Percentiles rank a stretch among this genome's conserved stretches.
Conservation (phyloP, 129 eudicot genomes). For the Artemisia tridentata region DNA sequence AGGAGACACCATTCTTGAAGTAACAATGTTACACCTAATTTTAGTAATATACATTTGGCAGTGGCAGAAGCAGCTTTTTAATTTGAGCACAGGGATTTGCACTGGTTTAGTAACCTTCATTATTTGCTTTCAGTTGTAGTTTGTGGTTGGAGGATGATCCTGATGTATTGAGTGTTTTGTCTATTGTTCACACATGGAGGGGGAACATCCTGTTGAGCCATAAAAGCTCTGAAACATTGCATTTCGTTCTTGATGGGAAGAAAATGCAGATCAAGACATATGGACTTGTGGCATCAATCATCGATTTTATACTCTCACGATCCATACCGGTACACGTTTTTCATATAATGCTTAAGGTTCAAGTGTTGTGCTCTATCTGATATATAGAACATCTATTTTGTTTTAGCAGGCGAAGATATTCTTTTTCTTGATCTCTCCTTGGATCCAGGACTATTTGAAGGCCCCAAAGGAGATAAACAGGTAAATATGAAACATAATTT, state of each 20-base stretch:
- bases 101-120: slow-evolving; percentile 60
- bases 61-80: slow-evolving; percentile 95
- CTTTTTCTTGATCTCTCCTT: slow-evolving; percentile 78
- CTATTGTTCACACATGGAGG: slow-evolving; percentile 37
- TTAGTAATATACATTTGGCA: slow-evolving; percentile 39
- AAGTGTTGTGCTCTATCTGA: slow-evolving; percentile 3
- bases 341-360: neutral
- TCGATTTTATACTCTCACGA: slow-evolving; percentile 93
- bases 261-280: slow-evolving; percentile 50
- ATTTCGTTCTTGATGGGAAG: slow-evolving; percentile 68
- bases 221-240: slow-evolving; percentile 53
- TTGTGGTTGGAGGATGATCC: neutral
- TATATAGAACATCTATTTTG: neutral
- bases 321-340: slow-evolving; percentile 66
- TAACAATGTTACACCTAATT: too few species aligned
- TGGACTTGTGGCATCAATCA: slow-evolving; percentile 73
- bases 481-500: slow-evolving; percentile 33
- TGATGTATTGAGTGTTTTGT: slow-evolving; percentile 8
- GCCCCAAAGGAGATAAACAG: slow-evolving; percentile 91
- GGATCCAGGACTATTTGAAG: slow-evolving; percentile 87
- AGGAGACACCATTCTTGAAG: too few species aligned
- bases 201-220: slow-evolving; percentile 84
- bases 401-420: slow-evolving; percentile 74
- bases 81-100: slow-evolving; percentile 97
- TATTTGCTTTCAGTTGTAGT: neutral